Base-by-base conservation (phyloP, 768 basidiomycete species). In the Suillus paluster region DNA sequence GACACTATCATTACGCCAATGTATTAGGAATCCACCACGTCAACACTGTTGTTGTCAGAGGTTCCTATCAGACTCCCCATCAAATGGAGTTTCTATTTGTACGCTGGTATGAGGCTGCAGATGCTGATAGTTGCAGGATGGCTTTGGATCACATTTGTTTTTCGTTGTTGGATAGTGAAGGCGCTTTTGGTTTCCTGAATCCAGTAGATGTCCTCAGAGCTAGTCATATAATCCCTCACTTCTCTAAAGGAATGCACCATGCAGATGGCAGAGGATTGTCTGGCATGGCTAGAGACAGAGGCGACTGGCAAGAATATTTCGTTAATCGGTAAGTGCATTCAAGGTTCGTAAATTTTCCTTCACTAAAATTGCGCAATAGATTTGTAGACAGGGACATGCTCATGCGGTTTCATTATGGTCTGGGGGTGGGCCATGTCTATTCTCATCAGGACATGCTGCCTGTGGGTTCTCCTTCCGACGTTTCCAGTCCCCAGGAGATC, bases 321-420 rank as follows among this genome's bases (percentile, higher is more conserved):
- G 55, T 68, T 21, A 58, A 60, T 38, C 33, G 59, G 65, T 66
- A 14, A n/a, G 58, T 50, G 36, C 44, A 38, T 9, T 8, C 9
- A 33, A 33, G 12, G 15, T 34, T 34, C 39, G 6, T 25, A 57
- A 27, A n/a, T n/a, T 57, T 57, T 27, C 23, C 7, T n/a, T 57
- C 15, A 34, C 33, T 27, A 12, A 27, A 42, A n/a, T 57, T 42
- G 17, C 15, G 17, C 42, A 23, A 42, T 41, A 70, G 69, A 34
- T 67, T 68, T 57, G 66, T 64, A 25, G 68, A 70, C 44, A 36
- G 67, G 17, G 67, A 70, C 49, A 62, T 68, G 57, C 21, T 65
- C 3, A 68, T 70, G 66, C 50, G 58, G 12, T 70, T 63, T 53
- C 67, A 70, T 55, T 70, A 63, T 64, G 65, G 67, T 17, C 33